Conservation (phyloP, 2,329 filamentous ascomycete genomes). For the Botrytis pseudocinerea region DNA sequence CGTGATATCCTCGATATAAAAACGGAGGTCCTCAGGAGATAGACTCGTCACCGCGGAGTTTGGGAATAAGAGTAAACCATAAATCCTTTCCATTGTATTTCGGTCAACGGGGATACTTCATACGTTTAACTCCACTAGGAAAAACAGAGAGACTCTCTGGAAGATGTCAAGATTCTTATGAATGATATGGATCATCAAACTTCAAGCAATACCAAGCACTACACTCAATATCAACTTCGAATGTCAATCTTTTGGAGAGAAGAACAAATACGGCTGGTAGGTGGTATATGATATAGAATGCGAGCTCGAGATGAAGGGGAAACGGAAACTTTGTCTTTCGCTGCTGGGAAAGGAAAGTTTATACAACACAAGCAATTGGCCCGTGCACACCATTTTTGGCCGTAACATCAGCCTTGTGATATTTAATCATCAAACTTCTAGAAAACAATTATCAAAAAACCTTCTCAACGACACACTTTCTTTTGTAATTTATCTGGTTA, state of each 20-base stretch:
- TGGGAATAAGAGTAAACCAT: background rate
- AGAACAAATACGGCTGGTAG: background rate
- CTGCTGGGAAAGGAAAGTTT: background rate
- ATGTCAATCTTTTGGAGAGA: background rate
- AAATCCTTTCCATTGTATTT: background rate
- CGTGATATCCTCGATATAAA: slow-evolving; percentile 11
- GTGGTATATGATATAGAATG: background rate
- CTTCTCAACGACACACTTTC: background rate
- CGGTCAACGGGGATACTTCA: background rate
- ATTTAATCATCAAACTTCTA: slow-evolving; percentile 14
- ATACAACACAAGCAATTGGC: slow-evolving; percentile 1
- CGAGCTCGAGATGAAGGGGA: background rate
- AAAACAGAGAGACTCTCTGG: background rate
- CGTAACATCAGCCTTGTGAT: slow-evolving; percentile 17
- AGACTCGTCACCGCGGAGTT: background rate
- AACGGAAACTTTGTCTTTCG: background rate
- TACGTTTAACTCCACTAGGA: no score
- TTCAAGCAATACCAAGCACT: background rate
- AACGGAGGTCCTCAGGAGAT: background rate
- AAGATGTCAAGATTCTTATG: background rate
- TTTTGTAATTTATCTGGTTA: background rate
- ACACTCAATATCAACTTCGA: background rate
- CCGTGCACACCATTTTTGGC: slow-evolving; percentile 14
- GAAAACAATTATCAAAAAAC: slow-evolving; percentile 6
- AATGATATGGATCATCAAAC: background rate